A percentile compares a stretch with the other conserved stretches of the same genome.
phyloP scores from a whole-genome alignment of 768 basidiomycete genomes.

The Suillus sp. region DNA sequence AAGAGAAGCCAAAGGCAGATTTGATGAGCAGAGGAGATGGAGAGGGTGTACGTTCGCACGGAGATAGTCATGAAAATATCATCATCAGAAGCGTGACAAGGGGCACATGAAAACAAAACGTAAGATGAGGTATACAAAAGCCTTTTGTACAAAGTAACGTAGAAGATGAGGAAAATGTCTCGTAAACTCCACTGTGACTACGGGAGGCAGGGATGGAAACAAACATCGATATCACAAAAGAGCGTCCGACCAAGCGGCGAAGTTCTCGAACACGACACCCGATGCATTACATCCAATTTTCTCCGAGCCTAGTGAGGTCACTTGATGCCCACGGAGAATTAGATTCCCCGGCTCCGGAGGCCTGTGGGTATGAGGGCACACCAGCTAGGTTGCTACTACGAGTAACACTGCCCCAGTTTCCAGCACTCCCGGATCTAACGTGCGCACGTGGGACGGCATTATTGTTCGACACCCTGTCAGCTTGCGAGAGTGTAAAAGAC shows the following conservation, averaged over 20 bases:
- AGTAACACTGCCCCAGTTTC: conserved; percentile 72
- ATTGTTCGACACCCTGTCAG: conserved; percentile 39
- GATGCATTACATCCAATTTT: conserved; percentile 44
- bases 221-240: conserved; percentile 20
- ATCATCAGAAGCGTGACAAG: conserved; percentile 42
- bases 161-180: conserved; percentile 14
- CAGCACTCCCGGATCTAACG: conserved; percentile 76
- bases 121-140: conserved; percentile 32
- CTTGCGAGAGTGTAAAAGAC: conserved; percentile 38
- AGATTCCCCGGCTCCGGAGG: conserved; percentile 53
- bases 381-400: conserved; percentile 54
- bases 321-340: conserved; percentile 62
- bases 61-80: conserved; percentile 42
- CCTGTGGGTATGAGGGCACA: conserved; percentile 54
- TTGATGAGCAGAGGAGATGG: conserved; percentile 2
- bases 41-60: conserved; percentile 13
- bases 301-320: conserved; percentile 55
- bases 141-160: conserved; percentile 22
- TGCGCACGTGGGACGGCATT: conserved; percentile 49
- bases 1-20: not conserved
- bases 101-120: conserved; percentile 38
- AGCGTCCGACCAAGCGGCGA: conserved; percentile 49
- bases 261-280: conserved; percentile 28
- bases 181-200: conserved; percentile 15
- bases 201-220: conserved; percentile 22